A percentile compares a stretch with the other conserved stretches of the same genome.
These are phyloP conservation scores for Persicaria maculosa DNA, from an alignment of 148 eudicot species.

Conservation along the genomic window DNA sequence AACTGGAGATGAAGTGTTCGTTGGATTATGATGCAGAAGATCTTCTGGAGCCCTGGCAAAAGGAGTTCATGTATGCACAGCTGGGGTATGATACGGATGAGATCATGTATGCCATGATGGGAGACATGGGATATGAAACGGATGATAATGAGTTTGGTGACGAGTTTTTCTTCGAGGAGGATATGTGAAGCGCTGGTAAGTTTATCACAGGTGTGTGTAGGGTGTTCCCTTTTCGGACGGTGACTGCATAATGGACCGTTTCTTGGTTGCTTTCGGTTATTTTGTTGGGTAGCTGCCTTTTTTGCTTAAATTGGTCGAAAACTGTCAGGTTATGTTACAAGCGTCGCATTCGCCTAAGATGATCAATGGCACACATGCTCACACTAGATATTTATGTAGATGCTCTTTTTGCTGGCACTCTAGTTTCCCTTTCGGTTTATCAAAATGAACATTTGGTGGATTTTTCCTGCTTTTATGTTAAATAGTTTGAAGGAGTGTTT, in stretches of 20 bases:
- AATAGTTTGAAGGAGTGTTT: too few relatives aligned
- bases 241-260: too few relatives aligned
- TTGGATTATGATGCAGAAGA: slow-evolving; percentile 15
- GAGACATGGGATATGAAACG: slow-evolving; percentile 9
- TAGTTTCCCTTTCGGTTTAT: neutral
- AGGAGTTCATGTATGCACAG: slow-evolving; percentile 7
- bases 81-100: slow-evolving; percentile 12
- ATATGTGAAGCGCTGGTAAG: neutral
- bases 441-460: neutral
- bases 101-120: too few relatives aligned
- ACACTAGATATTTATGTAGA: neutral
- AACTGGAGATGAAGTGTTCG: neutral
- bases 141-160: neutral
- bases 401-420: neutral
- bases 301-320: too few relatives aligned
- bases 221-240: too few relatives aligned
- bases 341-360: too few relatives aligned
- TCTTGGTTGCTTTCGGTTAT: too few relatives aligned
- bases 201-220: too few relatives aligned
- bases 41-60: slow-evolving; percentile 16
- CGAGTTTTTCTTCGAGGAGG: neutral
- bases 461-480: too few relatives aligned
- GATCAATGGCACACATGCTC: too few relatives aligned
- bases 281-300: neutral
- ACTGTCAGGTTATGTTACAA: too few relatives aligned